phyloP scores from a whole-genome alignment of 2,329 filamentous ascomycete genomes.

The Dothistroma pini region DNA sequence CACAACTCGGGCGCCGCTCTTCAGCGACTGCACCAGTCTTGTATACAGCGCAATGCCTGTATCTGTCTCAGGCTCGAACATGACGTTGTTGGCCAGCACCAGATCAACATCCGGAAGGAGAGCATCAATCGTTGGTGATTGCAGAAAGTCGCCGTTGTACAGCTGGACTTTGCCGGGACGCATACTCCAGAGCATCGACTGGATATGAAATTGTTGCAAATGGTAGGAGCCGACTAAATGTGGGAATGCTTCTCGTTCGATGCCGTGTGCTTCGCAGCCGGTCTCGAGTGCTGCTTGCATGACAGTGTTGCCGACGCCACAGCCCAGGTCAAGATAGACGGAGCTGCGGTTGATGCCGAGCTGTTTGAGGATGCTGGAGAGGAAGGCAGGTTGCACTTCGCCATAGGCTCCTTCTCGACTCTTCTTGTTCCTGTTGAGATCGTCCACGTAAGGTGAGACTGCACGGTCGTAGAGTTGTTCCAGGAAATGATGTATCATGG shows the following conservation, averaged over 20 bases:
- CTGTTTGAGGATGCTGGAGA: constrained; percentile 73
- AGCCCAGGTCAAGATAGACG: constrained; percentile 88
- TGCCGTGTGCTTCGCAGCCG: constrained; percentile 89
- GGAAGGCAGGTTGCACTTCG: constrained; percentile 78
- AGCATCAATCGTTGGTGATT: constrained; percentile 61
- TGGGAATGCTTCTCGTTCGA: constrained; percentile 88
- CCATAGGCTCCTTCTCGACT: constrained; percentile 69
- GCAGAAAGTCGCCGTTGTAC: constrained; percentile 76
- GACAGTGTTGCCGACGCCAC: constrained; percentile 92
- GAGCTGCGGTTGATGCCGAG: constrained; percentile 67
- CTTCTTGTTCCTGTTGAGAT: constrained; percentile 78
- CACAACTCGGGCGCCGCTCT: constrained; percentile 80
- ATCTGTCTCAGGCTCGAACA: constrained; percentile 82
- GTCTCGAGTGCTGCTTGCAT: constrained; percentile 87
- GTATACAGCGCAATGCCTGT: constrained; percentile 64
- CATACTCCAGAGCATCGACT: constrained; percentile 83
- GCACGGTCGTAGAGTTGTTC: constrained; percentile 82
- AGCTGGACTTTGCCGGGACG: constrained; percentile 74
- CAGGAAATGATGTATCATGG: constrained; percentile 51
- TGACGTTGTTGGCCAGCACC: constrained; percentile 95
- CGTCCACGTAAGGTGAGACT: constrained; percentile 72
- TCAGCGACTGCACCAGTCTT: constrained; percentile 78
- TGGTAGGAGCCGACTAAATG: constrained; percentile 75
- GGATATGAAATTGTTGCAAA: constrained; percentile 70
- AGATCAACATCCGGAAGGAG: constrained; percentile 80